Evolutionary conservation across 225 moss, liverwort and hornwort species (phyloP), one percentile per base, ranked within the genome.

Genomic region (Climacium dendroides): DNA sequence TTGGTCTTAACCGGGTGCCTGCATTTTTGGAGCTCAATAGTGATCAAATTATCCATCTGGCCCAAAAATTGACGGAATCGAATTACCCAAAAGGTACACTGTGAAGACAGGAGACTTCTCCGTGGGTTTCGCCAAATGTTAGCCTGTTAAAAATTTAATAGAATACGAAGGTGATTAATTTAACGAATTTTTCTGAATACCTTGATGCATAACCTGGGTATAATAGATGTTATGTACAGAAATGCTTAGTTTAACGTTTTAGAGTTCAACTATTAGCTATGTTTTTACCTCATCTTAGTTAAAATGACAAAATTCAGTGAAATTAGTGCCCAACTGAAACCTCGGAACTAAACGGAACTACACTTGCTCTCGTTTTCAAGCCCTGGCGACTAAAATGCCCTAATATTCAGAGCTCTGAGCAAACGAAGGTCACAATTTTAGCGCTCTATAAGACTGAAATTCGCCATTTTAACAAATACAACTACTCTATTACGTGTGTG

Each of bases 21-120:
- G 93, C 95, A 28, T 98, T 98, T 90, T 84, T 98, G 79, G 98
- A 98, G 90, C 93, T 98, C 70, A 95, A 96, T 48, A 90, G 64
- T 77, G 95, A 96, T 67, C 96, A 97, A 85, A 92, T 97, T 54
- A 91, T 95, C 43, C 90, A 91, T 66, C 78, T 98, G 60, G 97
- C 97, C 53, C 94, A 92, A 72, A 95, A 91, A 80, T 91, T 98
- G 74, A 90, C 91, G 9, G 96, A 98, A 93, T 89, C 93, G 16
- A 88, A 72, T 39, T 90, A 91, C 90, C 58, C 79, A 80, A 95
- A 83, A 94, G 98, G 98, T 98, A 59, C 34, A 39, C 25, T 53
- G n/a, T n/a, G 39, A 59, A 53, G 58, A 45, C 37, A 14, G 52
- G 52, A 58, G 30, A 76, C 34, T 54, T 76, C 75, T 54, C 50